Conservation (phyloP, 202 grass and related monocot genomes). For the Brachypodium distachyon region DNA sequence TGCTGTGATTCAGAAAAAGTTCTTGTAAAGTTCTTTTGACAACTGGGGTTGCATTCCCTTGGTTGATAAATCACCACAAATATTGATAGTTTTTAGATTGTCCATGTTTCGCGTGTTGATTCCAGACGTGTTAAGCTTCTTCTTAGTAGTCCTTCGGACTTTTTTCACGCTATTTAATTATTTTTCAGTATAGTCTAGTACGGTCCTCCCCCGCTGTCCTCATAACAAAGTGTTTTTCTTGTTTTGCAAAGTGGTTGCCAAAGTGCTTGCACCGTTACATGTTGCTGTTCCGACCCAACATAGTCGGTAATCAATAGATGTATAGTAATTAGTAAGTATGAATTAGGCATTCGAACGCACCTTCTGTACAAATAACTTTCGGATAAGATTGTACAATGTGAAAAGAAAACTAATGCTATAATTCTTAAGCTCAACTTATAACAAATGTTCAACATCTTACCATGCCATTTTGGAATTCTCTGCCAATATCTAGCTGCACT, state of each 20-base stretch:
- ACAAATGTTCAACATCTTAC: conserved; percentile 38
- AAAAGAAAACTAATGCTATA: neutral
- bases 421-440: neutral
- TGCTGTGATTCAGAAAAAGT: too few species aligned
- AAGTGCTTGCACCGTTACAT: neutral
- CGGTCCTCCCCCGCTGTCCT: neutral
- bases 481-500: conserved; percentile 60
- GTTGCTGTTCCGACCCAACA: neutral
- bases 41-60: too few species aligned
- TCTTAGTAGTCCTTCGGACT: too few species aligned
- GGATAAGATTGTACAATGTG: neutral
- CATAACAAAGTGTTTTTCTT: too few species aligned
- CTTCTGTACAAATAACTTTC: neutral
- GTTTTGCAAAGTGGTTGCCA: neutral
- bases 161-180: too few species aligned
- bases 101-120: too few species aligned
- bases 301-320: neutral
- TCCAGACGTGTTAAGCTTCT: too few species aligned
- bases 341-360: neutral
- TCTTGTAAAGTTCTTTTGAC: too few species aligned
- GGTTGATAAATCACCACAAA: too few species aligned
- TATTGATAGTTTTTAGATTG: too few species aligned
- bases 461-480: conserved; percentile 71
- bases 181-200: too few species aligned
- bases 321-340: neutral